phyloP scores from a whole-genome alignment of 805 yeast species.

The Saccharomycopsis guyanensis region DNA sequence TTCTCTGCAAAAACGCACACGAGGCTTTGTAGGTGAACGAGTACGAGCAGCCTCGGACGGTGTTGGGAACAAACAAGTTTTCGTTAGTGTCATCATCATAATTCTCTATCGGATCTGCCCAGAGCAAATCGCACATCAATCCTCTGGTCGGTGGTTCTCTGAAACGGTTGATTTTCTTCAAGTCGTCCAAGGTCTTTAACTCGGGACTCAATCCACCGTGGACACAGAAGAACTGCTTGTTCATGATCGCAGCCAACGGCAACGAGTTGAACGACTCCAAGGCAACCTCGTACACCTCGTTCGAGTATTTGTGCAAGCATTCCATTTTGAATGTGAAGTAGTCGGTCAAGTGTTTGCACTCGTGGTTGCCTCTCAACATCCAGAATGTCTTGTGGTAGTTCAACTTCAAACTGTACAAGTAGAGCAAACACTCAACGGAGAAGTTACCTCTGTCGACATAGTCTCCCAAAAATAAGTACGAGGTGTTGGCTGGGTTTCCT shows the following conservation, averaged over 20 bases:
- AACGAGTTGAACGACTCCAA: slow-evolving; percentile 74
- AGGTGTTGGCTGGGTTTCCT: slow-evolving; percentile 72
- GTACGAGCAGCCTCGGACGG: slow-evolving; percentile 86
- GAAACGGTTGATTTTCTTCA: slow-evolving; percentile 67
- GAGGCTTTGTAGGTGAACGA: slow-evolving; percentile 80
- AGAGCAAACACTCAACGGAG: slow-evolving; percentile 73
- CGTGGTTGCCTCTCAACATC: slow-evolving; percentile 91
- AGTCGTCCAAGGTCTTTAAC: slow-evolving; percentile 58
- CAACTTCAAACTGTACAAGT: slow-evolving; percentile 71
- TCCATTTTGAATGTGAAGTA: slow-evolving; percentile 91
- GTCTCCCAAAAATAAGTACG: slow-evolving; percentile 84
- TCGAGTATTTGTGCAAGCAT: slow-evolving; percentile 76
- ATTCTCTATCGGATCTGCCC: slow-evolving; percentile 95
- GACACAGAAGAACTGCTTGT: slow-evolving; percentile 88
- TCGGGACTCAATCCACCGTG: slow-evolving; percentile 96
- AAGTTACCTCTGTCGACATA: slow-evolving; percentile 93
- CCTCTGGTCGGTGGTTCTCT: slow-evolving; percentile 92
- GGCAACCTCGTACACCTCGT: slow-evolving; percentile 59
- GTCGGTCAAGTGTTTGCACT: slow-evolving; percentile 85
- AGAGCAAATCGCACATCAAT: slow-evolving; percentile 84
- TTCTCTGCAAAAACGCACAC: slow-evolving; percentile 69
- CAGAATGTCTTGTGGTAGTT: slow-evolving; percentile 67
- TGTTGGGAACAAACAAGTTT: slow-evolving; percentile 50
- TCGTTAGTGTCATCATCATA: slow-evolving; percentile 59
- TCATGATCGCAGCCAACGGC: slow-evolving; percentile 91